These are phyloP conservation scores for Perilla frutescens DNA, from an alignment of 257 asterid genomes.

Conservation along the genomic window DNA sequence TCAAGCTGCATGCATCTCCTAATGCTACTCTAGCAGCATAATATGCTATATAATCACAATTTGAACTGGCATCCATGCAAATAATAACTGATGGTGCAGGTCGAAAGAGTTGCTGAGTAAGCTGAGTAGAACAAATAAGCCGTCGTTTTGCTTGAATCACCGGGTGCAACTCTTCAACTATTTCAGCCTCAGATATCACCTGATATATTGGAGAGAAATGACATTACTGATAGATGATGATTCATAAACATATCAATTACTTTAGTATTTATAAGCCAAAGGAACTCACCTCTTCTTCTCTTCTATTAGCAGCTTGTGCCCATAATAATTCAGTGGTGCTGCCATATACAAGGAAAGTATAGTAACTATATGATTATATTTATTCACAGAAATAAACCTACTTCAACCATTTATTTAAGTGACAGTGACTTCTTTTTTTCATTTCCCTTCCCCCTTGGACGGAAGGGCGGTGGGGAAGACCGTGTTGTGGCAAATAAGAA, in stretches of 20 bases:
- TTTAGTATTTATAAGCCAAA: constrained; percentile 12
- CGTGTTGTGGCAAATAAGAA: background rate
- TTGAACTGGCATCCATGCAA: constrained; percentile 53
- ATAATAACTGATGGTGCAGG: constrained; percentile 57
- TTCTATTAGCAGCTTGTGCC: constrained; percentile 56
- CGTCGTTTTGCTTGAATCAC: constrained; percentile 61
- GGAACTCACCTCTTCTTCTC: constrained; percentile 54
- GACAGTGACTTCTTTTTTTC: background rate
- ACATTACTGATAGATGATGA: constrained; percentile 18
- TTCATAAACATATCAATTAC: background rate
- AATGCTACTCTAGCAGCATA: constrained; percentile 62
- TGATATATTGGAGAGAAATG: constrained; percentile 31
- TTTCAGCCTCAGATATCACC: constrained; percentile 52
- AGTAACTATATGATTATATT: constrained; percentile 17
- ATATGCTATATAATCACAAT: constrained; percentile 56
- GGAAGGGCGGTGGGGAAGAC: background rate
- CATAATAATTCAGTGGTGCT: constrained; percentile 52
- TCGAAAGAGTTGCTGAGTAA: constrained; percentile 62
- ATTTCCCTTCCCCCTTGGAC: background rate
- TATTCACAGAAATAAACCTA: constrained; percentile 5
- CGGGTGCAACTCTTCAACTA: constrained; percentile 42
- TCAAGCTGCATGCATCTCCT: constrained; percentile 68
- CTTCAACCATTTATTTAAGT: background rate
- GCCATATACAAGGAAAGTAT: constrained; percentile 34
- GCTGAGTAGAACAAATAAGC: constrained; percentile 56